A percentile compares a stretch with the other conserved stretches of the same genome.
These are phyloP conservation scores for Tricholoma furcatifolium DNA, from an alignment of 768 basidiomycete species.

Conservation along the genomic window DNA sequence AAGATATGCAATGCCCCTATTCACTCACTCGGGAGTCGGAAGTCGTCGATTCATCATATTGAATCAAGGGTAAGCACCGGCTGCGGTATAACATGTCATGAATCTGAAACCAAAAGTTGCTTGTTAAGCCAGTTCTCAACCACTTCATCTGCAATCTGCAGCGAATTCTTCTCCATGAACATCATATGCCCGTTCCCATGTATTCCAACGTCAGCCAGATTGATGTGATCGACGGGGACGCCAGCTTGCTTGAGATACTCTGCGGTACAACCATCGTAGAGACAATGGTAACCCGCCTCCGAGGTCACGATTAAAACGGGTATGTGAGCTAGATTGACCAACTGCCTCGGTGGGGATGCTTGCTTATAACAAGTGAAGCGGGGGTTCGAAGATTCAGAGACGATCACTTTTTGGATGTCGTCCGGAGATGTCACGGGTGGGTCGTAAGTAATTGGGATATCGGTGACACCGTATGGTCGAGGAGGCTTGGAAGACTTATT, in stretches of 20 bases:
- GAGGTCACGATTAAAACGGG: conserved; percentile 50
- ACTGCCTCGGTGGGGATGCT: conserved; percentile 36
- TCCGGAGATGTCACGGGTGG: no score
- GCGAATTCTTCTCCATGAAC: conserved; percentile 52
- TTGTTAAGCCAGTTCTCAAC: no score
- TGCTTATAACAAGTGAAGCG: conserved; percentile 29
- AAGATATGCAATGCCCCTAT: no score
- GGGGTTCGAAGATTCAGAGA: not conserved
- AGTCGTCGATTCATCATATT: no score
- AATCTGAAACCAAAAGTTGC: no score
- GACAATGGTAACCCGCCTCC: conserved; percentile 47
- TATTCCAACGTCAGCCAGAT: conserved; percentile 42
- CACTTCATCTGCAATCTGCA: conserved; percentile 40
- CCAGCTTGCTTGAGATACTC: conserved; percentile 44
- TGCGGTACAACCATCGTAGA: conserved; percentile 47
- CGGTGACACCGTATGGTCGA: no score
- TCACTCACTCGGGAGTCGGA: no score
- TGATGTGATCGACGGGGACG: conserved; percentile 40
- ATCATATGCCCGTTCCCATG: conserved; percentile 57
- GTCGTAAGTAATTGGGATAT: no score
- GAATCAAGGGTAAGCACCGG: no score
- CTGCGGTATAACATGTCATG: no score
- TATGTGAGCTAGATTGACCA: conserved; percentile 39
- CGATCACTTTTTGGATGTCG: no score
- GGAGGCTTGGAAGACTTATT: no score